A percentile compares a stretch with the other conserved stretches of the same genome.
These are phyloP conservation scores for Phytophthora uliginosa DNA, from an alignment of 352 stramenopile genomes.

Conservation along the genomic window DNA sequence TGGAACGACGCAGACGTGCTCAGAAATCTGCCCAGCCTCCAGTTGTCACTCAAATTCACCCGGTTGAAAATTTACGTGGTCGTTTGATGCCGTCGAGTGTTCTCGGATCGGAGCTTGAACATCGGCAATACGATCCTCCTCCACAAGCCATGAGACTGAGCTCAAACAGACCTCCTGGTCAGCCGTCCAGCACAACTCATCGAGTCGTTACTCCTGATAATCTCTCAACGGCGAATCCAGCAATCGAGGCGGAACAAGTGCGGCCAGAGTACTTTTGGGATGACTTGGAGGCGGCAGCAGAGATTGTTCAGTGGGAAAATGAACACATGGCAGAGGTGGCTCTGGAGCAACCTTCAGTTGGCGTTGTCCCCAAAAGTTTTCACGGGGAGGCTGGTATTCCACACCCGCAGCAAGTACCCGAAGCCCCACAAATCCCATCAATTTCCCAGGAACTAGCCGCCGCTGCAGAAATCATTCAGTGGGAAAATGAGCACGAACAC, in stretches of 20 bases:
- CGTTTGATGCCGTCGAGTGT: conserved; percentile 1
- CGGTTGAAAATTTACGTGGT: not conserved
- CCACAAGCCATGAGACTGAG: not conserved
- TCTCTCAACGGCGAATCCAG: not conserved
- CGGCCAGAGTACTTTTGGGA: conserved; percentile 42
- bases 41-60: conserved; percentile 11
- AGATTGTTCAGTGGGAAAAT: conserved; percentile 67
- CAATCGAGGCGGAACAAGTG: conserved; percentile 6
- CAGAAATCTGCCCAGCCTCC: conserved; percentile 9
- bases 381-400: not conserved
- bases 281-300: conserved; percentile 59
- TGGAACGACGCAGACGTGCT: conserved; percentile 59
- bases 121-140: conserved; percentile 1
- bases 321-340: conserved; percentile 46
- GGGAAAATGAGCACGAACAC: conserved; percentile 52
- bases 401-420: not conserved
- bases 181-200: conserved; percentile 3
- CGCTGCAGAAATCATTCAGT: conserved; percentile 54
- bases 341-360: conserved; percentile 16
- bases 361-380: not conserved
- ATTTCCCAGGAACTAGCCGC: conserved; percentile 52
- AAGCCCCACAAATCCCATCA: conserved; percentile 7
- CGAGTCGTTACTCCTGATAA: conserved; percentile 39
- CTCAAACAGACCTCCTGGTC: conserved; percentile 9
- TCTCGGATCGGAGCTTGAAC: not conserved